phyloP scores from a whole-genome alignment of 2,329 filamentous ascomycete genomes.

The Talaromyces funiculosus region DNA sequence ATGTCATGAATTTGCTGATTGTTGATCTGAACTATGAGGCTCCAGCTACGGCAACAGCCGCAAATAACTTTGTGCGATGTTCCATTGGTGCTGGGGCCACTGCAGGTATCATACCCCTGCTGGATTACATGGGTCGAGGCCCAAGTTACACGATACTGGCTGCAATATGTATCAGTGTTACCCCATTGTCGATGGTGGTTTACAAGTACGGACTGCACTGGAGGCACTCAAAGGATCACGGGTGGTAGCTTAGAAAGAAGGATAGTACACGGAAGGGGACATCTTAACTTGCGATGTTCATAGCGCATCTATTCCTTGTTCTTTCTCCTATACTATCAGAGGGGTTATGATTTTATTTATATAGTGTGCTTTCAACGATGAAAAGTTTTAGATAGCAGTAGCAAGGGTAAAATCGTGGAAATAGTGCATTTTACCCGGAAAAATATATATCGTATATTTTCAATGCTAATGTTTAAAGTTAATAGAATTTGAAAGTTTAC shows the following conservation, averaged over 20 bases:
- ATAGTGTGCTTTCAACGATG: background rate
- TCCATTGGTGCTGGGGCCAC: slow-evolving; percentile 32
- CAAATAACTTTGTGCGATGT: slow-evolving; percentile 35
- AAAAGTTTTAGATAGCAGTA: background rate
- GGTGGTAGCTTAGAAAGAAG: background rate
- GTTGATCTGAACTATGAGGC: slow-evolving; percentile 34
- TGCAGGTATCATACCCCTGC: slow-evolving; percentile 27
- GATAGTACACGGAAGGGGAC: background rate
- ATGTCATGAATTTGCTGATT: slow-evolving; percentile 31
- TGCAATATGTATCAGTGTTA: background rate
- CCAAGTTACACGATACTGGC: slow-evolving; percentile 9
- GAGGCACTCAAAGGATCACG: background rate
- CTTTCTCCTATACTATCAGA: background rate
- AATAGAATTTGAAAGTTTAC: no score
- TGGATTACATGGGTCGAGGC: slow-evolving; percentile 18
- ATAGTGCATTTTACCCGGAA: background rate
- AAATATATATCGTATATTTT: no score
- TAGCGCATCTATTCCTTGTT: background rate
- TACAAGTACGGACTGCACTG: background rate
- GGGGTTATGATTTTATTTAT: background rate
- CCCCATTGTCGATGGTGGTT: background rate
- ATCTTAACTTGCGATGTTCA: background rate
- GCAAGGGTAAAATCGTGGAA: no score
- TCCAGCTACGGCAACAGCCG: slow-evolving; percentile 33
- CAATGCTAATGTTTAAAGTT: no score